Evolutionary conservation across 257 asterid species (phyloP).

Genomic region (Mentha longifolia): DNA sequence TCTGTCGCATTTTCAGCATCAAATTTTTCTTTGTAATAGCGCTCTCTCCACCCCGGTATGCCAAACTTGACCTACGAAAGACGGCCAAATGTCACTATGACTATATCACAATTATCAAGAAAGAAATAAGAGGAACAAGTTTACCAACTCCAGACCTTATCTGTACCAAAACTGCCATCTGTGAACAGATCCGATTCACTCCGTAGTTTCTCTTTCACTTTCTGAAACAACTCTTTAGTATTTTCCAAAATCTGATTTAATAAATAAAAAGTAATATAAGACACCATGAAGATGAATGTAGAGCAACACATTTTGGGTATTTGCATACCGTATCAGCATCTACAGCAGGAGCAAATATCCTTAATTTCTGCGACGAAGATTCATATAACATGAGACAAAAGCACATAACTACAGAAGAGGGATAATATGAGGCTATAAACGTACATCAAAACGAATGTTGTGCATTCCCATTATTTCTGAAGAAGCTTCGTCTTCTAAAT

Average conservation of each 20-base stretch:
- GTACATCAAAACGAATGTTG: conserved; percentile 20
- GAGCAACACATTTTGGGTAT: not conserved
- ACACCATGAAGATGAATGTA: too few relatives aligned
- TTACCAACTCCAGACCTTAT: conserved; percentile 23
- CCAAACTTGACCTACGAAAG: conserved; percentile 55
- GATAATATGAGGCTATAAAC: not conserved
- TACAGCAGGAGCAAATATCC: conserved; percentile 14
- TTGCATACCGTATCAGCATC: conserved; percentile 28
- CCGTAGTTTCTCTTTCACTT: conserved; percentile 36
- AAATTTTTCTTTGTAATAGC: conserved; percentile 59
- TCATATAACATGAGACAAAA: not conserved
- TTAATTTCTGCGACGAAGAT: conserved; percentile 11
- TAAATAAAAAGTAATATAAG: not conserved
- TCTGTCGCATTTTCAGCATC: conserved; percentile 40
- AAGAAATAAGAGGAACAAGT: not conserved
- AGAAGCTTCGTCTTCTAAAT: conserved; percentile 14
- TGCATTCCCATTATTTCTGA: conserved; percentile 26
- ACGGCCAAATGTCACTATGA: not conserved
- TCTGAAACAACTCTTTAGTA: conserved; percentile 45
- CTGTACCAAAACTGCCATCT: conserved; percentile 39
- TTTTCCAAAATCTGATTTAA: conserved; percentile 44
- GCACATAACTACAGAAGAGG: not conserved
- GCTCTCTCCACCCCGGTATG: conserved; percentile 47
- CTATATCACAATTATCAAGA: not conserved
- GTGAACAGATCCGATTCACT: conserved; percentile 44